Base-by-base conservation (phyloP, 768 basidiomycete species). In the Russula virescens region DNA sequence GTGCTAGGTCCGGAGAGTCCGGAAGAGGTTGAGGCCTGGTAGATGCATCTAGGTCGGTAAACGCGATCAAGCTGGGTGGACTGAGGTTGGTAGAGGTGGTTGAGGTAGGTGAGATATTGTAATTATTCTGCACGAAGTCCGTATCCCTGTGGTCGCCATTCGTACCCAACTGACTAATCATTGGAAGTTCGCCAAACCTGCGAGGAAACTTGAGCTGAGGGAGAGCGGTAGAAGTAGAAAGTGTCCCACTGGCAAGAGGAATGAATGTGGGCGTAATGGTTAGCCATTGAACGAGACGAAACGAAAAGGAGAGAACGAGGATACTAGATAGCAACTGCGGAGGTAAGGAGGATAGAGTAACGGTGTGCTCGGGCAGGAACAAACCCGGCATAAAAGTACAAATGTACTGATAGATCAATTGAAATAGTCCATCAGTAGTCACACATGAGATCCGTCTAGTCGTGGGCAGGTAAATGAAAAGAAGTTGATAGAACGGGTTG, bases 11-110 rank as follows among this genome's bases (percentile, higher is more conserved):
- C 19, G 50, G 28, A 43, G 53, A n/a, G 43, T 55, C 49, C 0
- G 57, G 42, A 53, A 47, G 46, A 49, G 43, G 25, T 16, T 43
- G 16, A 48, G n/a, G 23, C 8, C 54, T 35, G n/a, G 63, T 53
- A 16, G 55, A 21, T 21, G 43, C 7, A 28, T 35, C 45, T 6
- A 4, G 62, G 42, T 60, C 47, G 16, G 54, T 51, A 1, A 54
- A 53, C 16, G 64, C 10, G 18, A 42, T 6, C 43, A 63, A 42
- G n/a, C 50, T 38, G 18, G 53, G n/a, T 35, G 61, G 49, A 53
- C 51, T 55, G 16, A 56, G 13, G 10, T 38, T 55, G 5, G 56
- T 42, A 38, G 56, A 53, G 25, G 52, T n/a, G 14, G 64, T 63
- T 11, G n/a, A 10, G 46, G 48, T 43, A 26, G 62, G 23, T 11